These are phyloP conservation scores for Xylaria sp. DNA, from an alignment of 2,329 filamentous ascomycete species.

Conservation along the genomic window DNA sequence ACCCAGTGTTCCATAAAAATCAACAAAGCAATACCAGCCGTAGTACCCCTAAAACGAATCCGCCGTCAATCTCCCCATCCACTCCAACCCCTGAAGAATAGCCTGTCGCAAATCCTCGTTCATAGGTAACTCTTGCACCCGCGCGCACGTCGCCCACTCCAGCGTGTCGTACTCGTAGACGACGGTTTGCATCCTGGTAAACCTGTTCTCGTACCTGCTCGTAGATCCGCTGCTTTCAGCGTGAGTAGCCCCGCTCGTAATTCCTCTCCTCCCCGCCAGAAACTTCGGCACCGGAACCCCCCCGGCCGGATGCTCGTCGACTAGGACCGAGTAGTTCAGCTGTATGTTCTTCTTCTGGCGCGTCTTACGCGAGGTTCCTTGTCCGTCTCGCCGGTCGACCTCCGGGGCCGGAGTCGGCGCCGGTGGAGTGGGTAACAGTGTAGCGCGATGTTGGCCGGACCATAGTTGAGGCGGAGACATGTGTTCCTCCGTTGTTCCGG, in stretches of 20 bases:
- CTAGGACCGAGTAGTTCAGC: constrained; percentile 29
- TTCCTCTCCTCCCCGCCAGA: not conserved
- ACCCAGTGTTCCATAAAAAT: too few relatives aligned
- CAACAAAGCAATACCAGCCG: too few relatives aligned
- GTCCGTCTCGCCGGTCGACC: constrained; percentile 2
- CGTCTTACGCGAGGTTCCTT: constrained; percentile 11
- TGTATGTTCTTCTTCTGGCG: constrained; percentile 20
- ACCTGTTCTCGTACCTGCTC: too few relatives aligned
- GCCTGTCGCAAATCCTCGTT: constrained; percentile 13
- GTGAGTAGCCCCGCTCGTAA: too few relatives aligned
- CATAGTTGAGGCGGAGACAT: not conserved
- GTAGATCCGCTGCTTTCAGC: too few relatives aligned
- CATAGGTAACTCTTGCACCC: constrained; percentile 6
- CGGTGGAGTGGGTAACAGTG: not conserved
- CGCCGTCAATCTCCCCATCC: not conserved
- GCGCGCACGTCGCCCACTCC: constrained; percentile 12
- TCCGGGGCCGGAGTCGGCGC: not conserved
- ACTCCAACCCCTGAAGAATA: constrained; percentile 9
- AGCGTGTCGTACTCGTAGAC: constrained; percentile 10
- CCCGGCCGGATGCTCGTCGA: constrained; percentile 28
- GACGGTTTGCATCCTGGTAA: not conserved
- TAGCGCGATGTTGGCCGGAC: not conserved
- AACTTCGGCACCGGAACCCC: constrained; percentile 24
- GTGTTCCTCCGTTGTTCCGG: not conserved
- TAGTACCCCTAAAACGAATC: too few relatives aligned